Evolutionary conservation across 768 basidiomycete genomes (phyloP), one percentile per base, ranked within the genome.

Genomic region (Clitopilus passeckerianus): DNA sequence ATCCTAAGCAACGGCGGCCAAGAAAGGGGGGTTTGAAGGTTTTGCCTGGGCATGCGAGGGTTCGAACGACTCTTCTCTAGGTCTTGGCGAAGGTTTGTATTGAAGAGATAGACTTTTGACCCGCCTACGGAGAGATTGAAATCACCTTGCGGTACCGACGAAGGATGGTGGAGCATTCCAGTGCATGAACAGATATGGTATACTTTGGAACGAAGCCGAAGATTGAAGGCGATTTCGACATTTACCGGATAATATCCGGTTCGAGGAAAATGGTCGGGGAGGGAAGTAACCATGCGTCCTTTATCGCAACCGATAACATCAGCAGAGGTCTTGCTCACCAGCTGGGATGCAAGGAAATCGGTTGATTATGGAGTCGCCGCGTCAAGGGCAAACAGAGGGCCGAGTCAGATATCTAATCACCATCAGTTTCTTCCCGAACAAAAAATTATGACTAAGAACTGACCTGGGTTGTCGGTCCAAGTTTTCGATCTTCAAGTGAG

Each of bases 211-310:
- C 22, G 46, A 18, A 2, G 6, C 5, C 18, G 18, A 18, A 43
- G 44, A 34, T 50, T 35, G 35, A 55, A 57, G 23, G n/a, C 6
- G 9, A 16, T 30, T 15, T 20, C 18, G 64, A 57, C 27, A 46
- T 27, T 57, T 56, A 33, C 59, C 64, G 64, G 64, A 65, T 58
- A 65, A 65, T 65, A 57, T 30, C 64, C 61, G 64, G 63, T 30
- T 57, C 18, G 43, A 59, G 64, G 64, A 44, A 59, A 59, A 60
- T 57, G 34, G 41, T 65, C 64, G 64, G 64, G 30, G 27, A 30
- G 27, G 27, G 7, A 54, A 7, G 27, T 30, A 7, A 30, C 27
- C 27, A 30, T 30, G 27, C 27, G 27, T 30, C 27, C 7, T 3
- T 30, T 30, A 7, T 30, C 27, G 27, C 27, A 30, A 30, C 27